Percentiles rank a stretch among this genome's conserved stretches.
phyloP scores from a whole-genome alignment of 2,329 filamentous ascomycete genomes.

The Stagonosporopsis rhizophila region DNA sequence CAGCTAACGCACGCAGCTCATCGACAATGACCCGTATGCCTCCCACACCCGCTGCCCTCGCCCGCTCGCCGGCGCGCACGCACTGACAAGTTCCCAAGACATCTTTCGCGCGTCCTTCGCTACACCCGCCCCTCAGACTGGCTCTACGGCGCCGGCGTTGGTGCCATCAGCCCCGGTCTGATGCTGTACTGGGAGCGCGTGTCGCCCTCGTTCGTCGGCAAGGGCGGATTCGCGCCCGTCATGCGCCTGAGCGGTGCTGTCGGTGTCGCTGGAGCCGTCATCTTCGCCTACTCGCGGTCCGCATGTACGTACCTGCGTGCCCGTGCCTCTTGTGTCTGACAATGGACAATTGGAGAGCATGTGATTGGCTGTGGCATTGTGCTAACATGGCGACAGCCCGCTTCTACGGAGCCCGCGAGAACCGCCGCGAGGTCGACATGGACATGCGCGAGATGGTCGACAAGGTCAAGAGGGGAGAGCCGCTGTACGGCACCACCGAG shows the following conservation, averaged over 20 bases:
- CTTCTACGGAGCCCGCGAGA: constrained; percentile 95
- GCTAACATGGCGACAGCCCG: constrained; percentile 67
- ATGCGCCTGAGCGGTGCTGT: constrained; percentile 81
- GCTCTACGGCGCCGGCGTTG: constrained; percentile 70
- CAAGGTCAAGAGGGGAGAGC: constrained; percentile 90
- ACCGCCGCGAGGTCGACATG: constrained; percentile 88
- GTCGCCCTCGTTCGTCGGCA: constrained; percentile 83
- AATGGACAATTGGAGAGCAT: neutral
- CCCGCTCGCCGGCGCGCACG: constrained; percentile 15
- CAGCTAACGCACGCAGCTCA: constrained; percentile 71
- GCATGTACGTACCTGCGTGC: constrained; percentile 77
- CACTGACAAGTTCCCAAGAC: constrained; percentile 61
- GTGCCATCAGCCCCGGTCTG: constrained; percentile 74
- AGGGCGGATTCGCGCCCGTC: constrained; percentile 79
- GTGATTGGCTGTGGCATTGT: constrained; percentile 1
- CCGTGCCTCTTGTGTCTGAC: no score
- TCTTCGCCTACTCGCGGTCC: constrained; percentile 85
- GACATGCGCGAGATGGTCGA: constrained; percentile 98
- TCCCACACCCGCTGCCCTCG: constrained; percentile 5
- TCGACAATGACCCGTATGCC: constrained; percentile 96
- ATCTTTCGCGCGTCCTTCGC: constrained; percentile 85
- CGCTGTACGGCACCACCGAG: constrained; percentile 82
- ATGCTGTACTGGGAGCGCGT: constrained; percentile 84
- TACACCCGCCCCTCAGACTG: constrained; percentile 92
- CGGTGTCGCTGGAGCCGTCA: constrained; percentile 77